phyloP scores from a whole-genome alignment of 1,284 basidiomycete genomes.

The Ustilago curta region DNA sequence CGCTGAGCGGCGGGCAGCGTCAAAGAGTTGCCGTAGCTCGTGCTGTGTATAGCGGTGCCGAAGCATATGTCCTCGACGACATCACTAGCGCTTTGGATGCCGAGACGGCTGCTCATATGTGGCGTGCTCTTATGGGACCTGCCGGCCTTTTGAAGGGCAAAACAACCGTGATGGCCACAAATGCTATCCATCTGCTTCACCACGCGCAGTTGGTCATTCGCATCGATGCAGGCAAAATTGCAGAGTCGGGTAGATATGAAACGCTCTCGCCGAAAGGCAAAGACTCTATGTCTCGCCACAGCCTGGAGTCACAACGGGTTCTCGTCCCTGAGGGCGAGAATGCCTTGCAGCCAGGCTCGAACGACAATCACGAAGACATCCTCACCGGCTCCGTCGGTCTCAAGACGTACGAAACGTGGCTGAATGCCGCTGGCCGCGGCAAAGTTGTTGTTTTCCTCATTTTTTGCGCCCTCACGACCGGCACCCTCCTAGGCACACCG shows the following conservation, averaged over 20 bases:
- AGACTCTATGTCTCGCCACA: constrained; percentile 46
- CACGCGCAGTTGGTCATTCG: constrained; percentile 40
- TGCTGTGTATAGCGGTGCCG: constrained; percentile 62
- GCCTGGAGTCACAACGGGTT: constrained; percentile 40
- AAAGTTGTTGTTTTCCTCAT: constrained; percentile 16
- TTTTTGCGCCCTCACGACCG: not conserved
- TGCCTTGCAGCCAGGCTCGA: constrained; percentile 4
- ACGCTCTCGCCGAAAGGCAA: constrained; percentile 53
- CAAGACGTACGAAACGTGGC: constrained; percentile 31
- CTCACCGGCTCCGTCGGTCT: constrained; percentile 39
- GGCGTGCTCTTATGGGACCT: constrained; percentile 47
- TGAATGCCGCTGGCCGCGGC: constrained; percentile 24
- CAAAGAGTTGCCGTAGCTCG: constrained; percentile 64
- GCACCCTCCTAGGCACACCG: not conserved
- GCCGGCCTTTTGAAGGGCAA: constrained; percentile 42
- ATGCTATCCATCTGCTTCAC: constrained; percentile 53
- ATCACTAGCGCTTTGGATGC: constrained; percentile 75
- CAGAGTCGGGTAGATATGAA: constrained; percentile 48
- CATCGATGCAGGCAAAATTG: constrained; percentile 50
- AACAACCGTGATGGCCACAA: constrained; percentile 58
- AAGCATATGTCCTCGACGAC: constrained; percentile 63
- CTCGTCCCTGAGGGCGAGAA: too few species aligned
- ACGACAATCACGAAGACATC: constrained; percentile 39
- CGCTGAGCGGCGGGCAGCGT: constrained; percentile 65
- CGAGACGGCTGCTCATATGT: constrained; percentile 73